Base-by-base conservation (phyloP, 441 rosid genomes). In the Euphorbia corollata region DNA sequence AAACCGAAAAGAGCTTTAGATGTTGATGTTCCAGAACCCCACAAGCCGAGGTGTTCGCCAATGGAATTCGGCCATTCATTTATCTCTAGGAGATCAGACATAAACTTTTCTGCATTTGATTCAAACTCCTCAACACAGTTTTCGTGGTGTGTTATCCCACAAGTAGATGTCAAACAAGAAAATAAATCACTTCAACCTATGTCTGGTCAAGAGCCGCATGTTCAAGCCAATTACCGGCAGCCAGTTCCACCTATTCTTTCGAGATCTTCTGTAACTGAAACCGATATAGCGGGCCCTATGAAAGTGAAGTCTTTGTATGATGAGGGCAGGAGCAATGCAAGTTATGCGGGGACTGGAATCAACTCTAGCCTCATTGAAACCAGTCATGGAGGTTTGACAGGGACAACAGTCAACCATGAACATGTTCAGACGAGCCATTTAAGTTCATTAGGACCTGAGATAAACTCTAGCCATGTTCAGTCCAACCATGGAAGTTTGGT, bases 91-190 rank as follows among this genome's bases (percentile, higher is more conserved):
- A 77, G 63, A 63, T 72, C 82, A 6, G 76, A 79, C 62, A 73
- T 71, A 27, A 79, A 70, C 68, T 77, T 80, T 53, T 32, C 71
- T n/a, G 73, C 79, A 23, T 78, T 81, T 63, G 83, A 75, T 67
- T 78, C 89, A 32, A 69, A 76, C 19, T 71, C 78, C 64, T 73
- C 77, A 18, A 0, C 70, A 15, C 82, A 48, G 45, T 81, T 74
- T 61, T 16, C 82, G 13, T 87, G 92, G 96, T 61, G 64, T 53
- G 85, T 84, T 66, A 74, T 77, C 77, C 73, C 90, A 27, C 79
- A 82, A 47, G 22, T 72, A 64, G 83, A 74, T 64, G 71, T 80
- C 47, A 85, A 86, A 69, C 88, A 79, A 69, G 80, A 77, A 34
- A 58, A 59, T 8, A 67, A 75, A 24, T 64, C 83, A 10, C 73